Evolutionary conservation across 805 yeast species (phyloP), one percentile per base, ranked within the genome.

Genomic region (Saccharomyces jurei): DNA sequence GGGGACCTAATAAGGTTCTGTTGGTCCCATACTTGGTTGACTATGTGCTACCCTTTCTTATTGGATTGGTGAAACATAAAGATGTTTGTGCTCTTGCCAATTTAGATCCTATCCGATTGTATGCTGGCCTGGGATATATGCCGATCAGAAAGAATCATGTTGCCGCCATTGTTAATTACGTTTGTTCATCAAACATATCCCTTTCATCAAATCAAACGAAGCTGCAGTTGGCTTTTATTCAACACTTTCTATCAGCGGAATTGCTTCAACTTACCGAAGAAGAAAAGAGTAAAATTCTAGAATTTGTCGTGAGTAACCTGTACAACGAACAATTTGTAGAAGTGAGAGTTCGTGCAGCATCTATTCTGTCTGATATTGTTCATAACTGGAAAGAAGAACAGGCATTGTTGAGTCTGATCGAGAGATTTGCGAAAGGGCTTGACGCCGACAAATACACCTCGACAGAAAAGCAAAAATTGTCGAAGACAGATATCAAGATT

Each of bases 21-120:
- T 67, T 86, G 46, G 77, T 81, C 48, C 81, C 81, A 2, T 77
- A 80, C 53, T 69, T 86, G 41, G 66, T 74, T 9, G 68, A 73
- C 2, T 72, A 79, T 52, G 76, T 90, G 29, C 69, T 89, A 0
- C 96, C 96, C 28, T 83, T 87, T 57, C 71, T 89, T 54, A 73
- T 88, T 63, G 74, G 78, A 17, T 71, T 89, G 49, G 80, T 83
- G 51, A 78, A 77, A 48, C 78, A 87, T 74, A 83, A 88, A 56
- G 97, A 92, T 57, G 88, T 88, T 13, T 87, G 95, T 60, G 88
- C 86, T 59, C 69, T 87, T 54, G 84, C 85, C 0, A 78, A 77
- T 31, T 69, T 87, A 10, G 76, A 77, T 44, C 87, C 92, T 0
- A 74, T 79, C 1, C 62, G 69, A 6, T 60, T 80, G 25, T 76